These are phyloP conservation scores for Starmerella bombi DNA, from an alignment of 805 yeast genomes.

Conservation along the genomic window DNA sequence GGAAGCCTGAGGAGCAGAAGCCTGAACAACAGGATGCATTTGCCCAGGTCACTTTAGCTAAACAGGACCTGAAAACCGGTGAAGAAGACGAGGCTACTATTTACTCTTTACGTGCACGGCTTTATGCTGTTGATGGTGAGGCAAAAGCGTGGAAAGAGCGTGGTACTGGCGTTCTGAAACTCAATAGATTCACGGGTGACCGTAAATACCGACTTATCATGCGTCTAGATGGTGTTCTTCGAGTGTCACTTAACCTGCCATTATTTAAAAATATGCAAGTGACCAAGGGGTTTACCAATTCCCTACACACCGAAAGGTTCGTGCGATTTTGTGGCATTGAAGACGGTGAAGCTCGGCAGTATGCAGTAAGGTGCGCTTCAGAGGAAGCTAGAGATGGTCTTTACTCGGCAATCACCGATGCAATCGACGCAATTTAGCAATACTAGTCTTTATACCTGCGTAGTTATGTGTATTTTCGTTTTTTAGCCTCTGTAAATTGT, in stretches of 20 bases:
- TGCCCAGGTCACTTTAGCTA: conserved; percentile 27
- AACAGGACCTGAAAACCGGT: conserved; percentile 52
- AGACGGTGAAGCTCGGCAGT: conserved; percentile 60
- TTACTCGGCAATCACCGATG: conserved; percentile 28
- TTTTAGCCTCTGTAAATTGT: too few species aligned
- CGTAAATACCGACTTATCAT: conserved; percentile 57
- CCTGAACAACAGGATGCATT: conserved; percentile 21
- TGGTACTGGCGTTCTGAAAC: conserved; percentile 78
- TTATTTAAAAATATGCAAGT: conserved; percentile 49
- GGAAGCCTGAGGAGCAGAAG: conserved; percentile 6
- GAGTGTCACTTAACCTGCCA: conserved; percentile 69
- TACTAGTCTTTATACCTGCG: too few species aligned
- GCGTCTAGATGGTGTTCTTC: conserved; percentile 78
- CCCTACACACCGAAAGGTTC: conserved; percentile 71
- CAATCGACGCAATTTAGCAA: not conserved
- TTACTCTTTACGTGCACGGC: conserved; percentile 59
- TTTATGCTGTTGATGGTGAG: conserved; percentile 52
- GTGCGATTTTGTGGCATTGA: conserved; percentile 60
- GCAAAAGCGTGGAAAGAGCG: conserved; percentile 90
- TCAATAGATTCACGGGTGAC: conserved; percentile 36
- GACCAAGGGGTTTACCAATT: conserved; percentile 72
- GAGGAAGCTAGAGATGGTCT: conserved; percentile 48
- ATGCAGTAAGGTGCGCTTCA: conserved; percentile 60
- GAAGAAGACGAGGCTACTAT: conserved; percentile 73
- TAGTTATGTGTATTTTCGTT: too few species aligned